Evolutionary conservation across 345 rosid species (phyloP).

Genomic region (Cardamine chenopodiifolia): DNA sequence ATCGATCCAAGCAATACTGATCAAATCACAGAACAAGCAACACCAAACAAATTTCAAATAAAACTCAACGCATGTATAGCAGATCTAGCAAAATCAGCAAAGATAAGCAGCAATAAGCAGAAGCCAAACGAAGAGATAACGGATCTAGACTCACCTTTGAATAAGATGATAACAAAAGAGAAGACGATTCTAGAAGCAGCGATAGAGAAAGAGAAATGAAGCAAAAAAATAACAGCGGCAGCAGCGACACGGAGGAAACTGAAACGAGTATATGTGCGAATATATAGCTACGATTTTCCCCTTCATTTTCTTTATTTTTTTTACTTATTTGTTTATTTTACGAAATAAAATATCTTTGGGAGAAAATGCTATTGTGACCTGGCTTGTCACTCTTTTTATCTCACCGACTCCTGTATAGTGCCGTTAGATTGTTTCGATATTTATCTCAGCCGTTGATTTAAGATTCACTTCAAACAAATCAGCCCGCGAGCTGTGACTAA

Average conservation of each 20-base stretch:
- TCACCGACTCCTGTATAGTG: slow-evolving; percentile 20
- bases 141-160: slow-evolving; percentile 38
- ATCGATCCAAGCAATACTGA: slow-evolving; percentile 17
- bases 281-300: slow-evolving; percentile 39
- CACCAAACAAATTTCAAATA: background rate
- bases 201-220: slow-evolving; percentile 19
- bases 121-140: background rate
- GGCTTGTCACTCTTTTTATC: slow-evolving; percentile 27
- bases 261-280: slow-evolving; percentile 30
- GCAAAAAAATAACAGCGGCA: slow-evolving; percentile 38
- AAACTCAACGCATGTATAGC: slow-evolving; percentile 22
- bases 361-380: slow-evolving; percentile 28
- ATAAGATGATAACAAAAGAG: slow-evolving; percentile 19
- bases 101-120: background rate
- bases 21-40: background rate
- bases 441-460: slow-evolving; percentile 19
- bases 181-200: slow-evolving; percentile 36
- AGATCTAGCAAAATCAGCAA: slow-evolving; percentile 28
- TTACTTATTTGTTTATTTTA: background rate
- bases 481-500: slow-evolving; percentile 12
- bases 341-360: background rate
- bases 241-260: slow-evolving; percentile 25
- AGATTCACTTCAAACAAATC: slow-evolving; percentile 12
- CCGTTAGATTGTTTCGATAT: slow-evolving; percentile 17
- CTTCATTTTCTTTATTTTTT: slow-evolving; percentile 20